Base-by-base conservation (phyloP, 2,329 filamentous ascomycete genomes). In the Alternaria atra region DNA sequence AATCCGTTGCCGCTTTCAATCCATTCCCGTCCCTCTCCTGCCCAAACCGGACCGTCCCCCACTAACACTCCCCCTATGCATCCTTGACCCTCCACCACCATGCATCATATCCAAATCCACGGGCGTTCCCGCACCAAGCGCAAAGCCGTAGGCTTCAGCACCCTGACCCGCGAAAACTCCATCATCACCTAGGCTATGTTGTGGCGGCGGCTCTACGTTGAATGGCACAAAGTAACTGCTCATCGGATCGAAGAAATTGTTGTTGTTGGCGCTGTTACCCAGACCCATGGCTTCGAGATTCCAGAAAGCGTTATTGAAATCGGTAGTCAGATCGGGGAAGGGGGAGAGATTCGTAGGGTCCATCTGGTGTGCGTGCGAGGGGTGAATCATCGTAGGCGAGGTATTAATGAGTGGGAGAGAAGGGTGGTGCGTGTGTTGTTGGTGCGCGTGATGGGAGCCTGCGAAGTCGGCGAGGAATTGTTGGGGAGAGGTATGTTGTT, bases 221-320 rank as follows among this genome's bases (percentile, higher is more conserved):
- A 97, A 97, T 1, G 94, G 93, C 83, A 97, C 89, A 77, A 96
- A 97, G 92, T 94, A 98, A 5, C 91, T 92, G 53, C 89, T 90
- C 46, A 79, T 80, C 1, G 81, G 80, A 59, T 83, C 80, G 61
- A 73, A 71, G 63, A 77, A 76, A 6, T 73, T 70, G 23, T 66
- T 68, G 1, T 51, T 59, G 30, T 44, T 55, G 6, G 70, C 68
- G 42, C 65, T 67, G 20, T 51, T 48, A 0, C 63, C 65, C 52
- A 74, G 65, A 30, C 70, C 72, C 61, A 73, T 68, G n/a, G 71
- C 67, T 29, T 78, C 74, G 20, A 77, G 60, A 46, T 73, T 73
- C 76, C 76, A 79, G 60, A 76, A 77, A 1, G 69, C 58, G 47
- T 65, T 66, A 53, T 67, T 52, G 82, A 71, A 68, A 50, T 74